phyloP scores from a whole-genome alignment of 495 filamentous ascomycete species.

The Clohesyomyces aquaticus region DNA sequence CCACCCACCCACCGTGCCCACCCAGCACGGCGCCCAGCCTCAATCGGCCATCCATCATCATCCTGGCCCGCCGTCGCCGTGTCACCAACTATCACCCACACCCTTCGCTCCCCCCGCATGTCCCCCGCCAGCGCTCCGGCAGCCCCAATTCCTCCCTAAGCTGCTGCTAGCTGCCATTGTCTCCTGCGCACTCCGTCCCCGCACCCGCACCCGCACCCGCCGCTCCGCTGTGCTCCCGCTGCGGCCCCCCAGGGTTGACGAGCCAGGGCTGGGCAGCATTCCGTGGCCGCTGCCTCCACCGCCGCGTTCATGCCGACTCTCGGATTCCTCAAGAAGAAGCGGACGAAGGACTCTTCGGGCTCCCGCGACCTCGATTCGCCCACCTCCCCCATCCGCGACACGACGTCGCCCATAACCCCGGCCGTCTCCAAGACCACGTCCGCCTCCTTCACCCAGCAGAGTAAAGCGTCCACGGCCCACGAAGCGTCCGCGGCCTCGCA shows the following conservation, averaged over 20 bases:
- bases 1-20: too few relatives aligned
- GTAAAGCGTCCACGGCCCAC: constrained; percentile 29
- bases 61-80: not conserved
- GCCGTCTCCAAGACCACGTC: constrained; percentile 71
- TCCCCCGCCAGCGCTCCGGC: not conserved
- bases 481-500: constrained; percentile 26
- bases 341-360: constrained; percentile 74
- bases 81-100: constrained; percentile 2
- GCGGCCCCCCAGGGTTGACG: constrained; percentile 15
- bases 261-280: constrained; percentile 38
- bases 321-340: constrained; percentile 95
- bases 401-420: constrained; percentile 39
- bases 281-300: constrained; percentile 36
- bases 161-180: constrained; percentile 17
- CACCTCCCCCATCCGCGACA: constrained; percentile 42
- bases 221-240: too few relatives aligned
- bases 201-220: constrained; percentile 8
- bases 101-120: constrained; percentile 18
- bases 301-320: constrained; percentile 66
- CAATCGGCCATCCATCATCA: not conserved
- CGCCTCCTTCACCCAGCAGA: constrained; percentile 33
- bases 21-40: too few relatives aligned
- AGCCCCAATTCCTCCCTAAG: constrained; percentile 14
- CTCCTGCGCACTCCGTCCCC: constrained; percentile 14
- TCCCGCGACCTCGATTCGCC: constrained; percentile 46